These are phyloP conservation scores for Canavalia gladiata DNA, from an alignment of 306 rosid species.

Conservation along the genomic window DNA sequence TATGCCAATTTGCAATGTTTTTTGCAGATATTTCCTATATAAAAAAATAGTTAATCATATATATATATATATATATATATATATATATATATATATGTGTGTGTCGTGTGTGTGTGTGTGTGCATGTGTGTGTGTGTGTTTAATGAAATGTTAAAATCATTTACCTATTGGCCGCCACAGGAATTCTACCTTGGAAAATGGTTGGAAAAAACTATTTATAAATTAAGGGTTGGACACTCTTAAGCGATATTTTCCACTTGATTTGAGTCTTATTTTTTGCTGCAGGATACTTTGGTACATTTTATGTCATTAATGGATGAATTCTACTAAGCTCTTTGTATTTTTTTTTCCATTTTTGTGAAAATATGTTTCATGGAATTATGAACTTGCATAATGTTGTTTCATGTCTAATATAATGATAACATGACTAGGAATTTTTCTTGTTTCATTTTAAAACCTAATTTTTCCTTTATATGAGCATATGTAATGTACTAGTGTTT, in stretches of 20 bases:
- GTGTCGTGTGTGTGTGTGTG: no score
- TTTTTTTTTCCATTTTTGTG: constrained; percentile 8
- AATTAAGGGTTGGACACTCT: constrained; percentile 12
- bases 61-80: no score
- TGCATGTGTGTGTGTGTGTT: not conserved
- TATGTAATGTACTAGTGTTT: not conserved
- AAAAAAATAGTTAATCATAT: no score
- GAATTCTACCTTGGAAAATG: constrained; percentile 21
- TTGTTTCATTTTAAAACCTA: not conserved
- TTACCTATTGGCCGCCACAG: constrained; percentile 9
- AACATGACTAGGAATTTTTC: constrained; percentile 5
- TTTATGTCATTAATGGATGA: not conserved
- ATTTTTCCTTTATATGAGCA: not conserved
- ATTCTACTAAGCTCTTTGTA: constrained; percentile 1
- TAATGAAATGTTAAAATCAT: constrained; percentile 32
- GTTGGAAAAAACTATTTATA: constrained; percentile 33
- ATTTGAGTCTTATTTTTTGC: constrained; percentile 14
- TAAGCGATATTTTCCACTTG: not conserved
- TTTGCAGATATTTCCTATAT: no score
- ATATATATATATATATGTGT: no score
- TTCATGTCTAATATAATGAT: constrained; percentile 27
- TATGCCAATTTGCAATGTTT: no score
- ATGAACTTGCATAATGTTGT: constrained; percentile 16
- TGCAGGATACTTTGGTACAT: constrained; percentile 13
- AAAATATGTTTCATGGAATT: constrained; percentile 17